Conservation (phyloP, 1,139 yeast species). For the Kluyveromyces marxianus region DNA sequence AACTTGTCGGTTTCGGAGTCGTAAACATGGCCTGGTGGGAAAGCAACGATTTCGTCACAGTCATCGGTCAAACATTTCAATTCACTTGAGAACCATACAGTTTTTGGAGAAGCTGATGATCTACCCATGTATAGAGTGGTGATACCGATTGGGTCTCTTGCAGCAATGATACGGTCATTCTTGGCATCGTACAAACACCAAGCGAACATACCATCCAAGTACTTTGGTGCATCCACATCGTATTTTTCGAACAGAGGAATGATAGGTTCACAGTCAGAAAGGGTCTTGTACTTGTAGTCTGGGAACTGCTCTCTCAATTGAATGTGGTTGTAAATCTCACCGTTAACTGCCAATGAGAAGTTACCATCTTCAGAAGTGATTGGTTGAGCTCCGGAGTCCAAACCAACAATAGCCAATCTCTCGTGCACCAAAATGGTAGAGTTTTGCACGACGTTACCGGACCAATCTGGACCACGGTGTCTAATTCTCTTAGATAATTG, state of each 20-base stretch:
- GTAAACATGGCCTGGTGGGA: conserved; percentile 98
- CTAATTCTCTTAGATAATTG: conserved; percentile 87
- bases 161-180: conserved; percentile 85
- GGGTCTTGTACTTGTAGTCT: conserved; percentile 72
- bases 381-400: conserved; percentile 98
- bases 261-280: conserved; percentile 95
- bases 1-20: conserved; percentile 83
- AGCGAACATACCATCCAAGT: conserved; percentile 97
- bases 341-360: conserved; percentile 80
- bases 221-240: conserved; percentile 82
- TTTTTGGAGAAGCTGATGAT: conserved; percentile 56
- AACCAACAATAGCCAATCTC: conserved; percentile 91
- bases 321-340: conserved; percentile 97
- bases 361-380: conserved; percentile 72
- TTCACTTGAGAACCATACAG: conserved; percentile 89
- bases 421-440: conserved; percentile 82
- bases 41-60: conserved; percentile 85
- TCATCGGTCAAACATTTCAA: conserved; percentile 88
- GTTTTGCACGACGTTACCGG: conserved; percentile 78
- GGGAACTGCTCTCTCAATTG: conserved; percentile 66
- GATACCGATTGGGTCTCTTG: conserved; percentile 97
- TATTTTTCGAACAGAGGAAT: conserved; percentile 85
- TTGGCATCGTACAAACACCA: conserved; percentile 82
- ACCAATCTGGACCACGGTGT: conserved; percentile 99
- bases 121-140: conserved; percentile 95